Conservation (phyloP, 208 protist genomes). For the Acanthamoeba royreba region DNA sequence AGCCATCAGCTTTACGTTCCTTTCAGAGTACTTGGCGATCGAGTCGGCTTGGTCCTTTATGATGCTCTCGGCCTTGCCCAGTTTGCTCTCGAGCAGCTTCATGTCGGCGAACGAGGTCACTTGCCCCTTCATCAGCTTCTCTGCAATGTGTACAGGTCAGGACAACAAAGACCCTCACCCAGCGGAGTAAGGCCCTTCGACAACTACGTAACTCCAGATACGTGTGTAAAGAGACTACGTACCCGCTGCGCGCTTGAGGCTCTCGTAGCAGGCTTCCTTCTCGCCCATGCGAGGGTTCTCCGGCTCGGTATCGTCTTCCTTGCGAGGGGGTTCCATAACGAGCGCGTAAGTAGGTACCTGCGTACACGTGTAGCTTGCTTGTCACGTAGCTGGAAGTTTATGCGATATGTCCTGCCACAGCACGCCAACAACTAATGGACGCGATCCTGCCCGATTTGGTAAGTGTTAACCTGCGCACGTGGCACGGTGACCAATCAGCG, state of each 20-base stretch:
- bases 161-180: not conserved
- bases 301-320: not conserved
- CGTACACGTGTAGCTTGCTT: too few species aligned
- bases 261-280: slow-evolving; percentile 18
- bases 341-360: too few species aligned
- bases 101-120: not conserved
- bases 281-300: not conserved
- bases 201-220: too few species aligned
- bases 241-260: not conserved
- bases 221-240: not conserved
- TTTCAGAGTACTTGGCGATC: not conserved
- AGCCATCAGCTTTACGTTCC: not conserved
- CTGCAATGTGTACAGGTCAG: not conserved
- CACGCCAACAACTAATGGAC: too few species aligned
- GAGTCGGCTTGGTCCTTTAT: not conserved
- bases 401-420: too few species aligned
- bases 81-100: not conserved
- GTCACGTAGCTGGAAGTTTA: too few species aligned
- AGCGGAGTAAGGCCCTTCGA: too few species aligned
- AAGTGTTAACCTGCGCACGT: too few species aligned
- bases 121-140: slow-evolving; percentile 33
- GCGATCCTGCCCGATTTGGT: too few species aligned
- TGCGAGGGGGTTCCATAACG: not conserved
- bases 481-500: too few species aligned
- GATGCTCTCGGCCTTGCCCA: not conserved